A percentile compares a stretch with the other conserved stretches of the same genome.
Conservation (phyloP, 2,329 filamentous ascomycete genomes). For the Tolypocladium endophyticum region DNA sequence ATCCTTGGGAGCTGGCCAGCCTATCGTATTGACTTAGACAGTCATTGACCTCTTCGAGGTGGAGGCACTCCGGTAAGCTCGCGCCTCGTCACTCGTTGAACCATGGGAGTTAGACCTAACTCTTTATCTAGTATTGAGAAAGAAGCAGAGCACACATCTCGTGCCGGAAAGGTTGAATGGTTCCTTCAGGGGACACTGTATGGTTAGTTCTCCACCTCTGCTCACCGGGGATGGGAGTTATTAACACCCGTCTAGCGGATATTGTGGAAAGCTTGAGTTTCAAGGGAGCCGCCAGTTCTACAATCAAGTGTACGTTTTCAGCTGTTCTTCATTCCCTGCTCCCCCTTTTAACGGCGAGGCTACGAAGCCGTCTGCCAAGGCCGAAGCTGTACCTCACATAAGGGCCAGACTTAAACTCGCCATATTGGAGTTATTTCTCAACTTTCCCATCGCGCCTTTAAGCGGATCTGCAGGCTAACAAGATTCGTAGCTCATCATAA, state of each 20-base stretch:
- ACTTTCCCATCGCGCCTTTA: background rate
- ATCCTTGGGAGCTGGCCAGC: too few species aligned
- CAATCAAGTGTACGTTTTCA: background rate
- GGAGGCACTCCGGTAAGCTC: too few species aligned
- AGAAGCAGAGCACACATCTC: background rate
- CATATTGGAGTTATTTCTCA: background rate
- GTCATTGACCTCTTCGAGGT: too few species aligned
- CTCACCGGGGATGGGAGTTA: background rate
- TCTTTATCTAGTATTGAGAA: background rate
- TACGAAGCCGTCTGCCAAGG: background rate
- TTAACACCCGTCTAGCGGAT: background rate
- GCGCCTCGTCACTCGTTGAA: background rate
- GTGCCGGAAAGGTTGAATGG: background rate
- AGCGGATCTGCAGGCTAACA: too few species aligned
- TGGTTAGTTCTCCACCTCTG: background rate
- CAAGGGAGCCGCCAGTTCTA: background rate
- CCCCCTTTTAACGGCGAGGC: background rate
- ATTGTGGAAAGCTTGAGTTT: background rate
- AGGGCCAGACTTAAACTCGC: background rate
- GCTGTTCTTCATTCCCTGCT: background rate
- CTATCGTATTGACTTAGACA: too few species aligned
- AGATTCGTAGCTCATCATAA: background rate
- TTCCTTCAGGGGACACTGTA: background rate
- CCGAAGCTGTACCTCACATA: background rate
- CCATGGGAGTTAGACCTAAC: background rate